Percentiles rank a stretch among this genome's conserved stretches.
phyloP scores from a whole-genome alignment of 2,329 filamentous ascomycete species.

The Penicillium fuscoglaucum region DNA sequence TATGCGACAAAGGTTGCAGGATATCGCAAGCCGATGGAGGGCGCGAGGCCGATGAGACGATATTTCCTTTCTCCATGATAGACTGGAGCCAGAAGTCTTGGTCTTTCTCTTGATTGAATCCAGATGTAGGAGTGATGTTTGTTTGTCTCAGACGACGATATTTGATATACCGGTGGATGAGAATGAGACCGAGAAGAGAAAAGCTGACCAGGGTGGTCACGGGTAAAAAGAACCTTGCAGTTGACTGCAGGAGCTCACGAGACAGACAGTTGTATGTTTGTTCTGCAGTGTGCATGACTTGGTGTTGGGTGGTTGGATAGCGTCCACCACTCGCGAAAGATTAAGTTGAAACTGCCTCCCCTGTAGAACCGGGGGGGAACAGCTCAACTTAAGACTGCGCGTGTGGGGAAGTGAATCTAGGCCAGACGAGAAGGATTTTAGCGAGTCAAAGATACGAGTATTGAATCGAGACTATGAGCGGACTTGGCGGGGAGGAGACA shows the following conservation, averaged over 20 bases:
- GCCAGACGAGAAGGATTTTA: neutral
- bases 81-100: slow-evolving; percentile 2
- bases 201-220: neutral
- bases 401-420: slow-evolving; percentile 3
- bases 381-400: slow-evolving; percentile 6
- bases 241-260: neutral
- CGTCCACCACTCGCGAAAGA: slow-evolving; percentile 4
- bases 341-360: slow-evolving; percentile 5
- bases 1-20: slow-evolving; percentile 21
- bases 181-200: slow-evolving; percentile 1
- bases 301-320: slow-evolving; percentile 1
- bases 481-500: neutral
- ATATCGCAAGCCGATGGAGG: slow-evolving; percentile 21
- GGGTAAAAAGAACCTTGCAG: neutral
- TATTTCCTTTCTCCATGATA: slow-evolving; percentile 18
- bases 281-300: neutral
- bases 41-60: neutral
- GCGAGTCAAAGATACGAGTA: neutral
- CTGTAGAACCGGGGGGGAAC: neutral
- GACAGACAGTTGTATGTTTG: slow-evolving; percentile 1
- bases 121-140: neutral
- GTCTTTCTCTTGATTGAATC: neutral
- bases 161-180: neutral
- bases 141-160: neutral
- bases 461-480: neutral